Evolutionary conservation across 148 eudicot genomes (phyloP), one percentile per base, ranked within the genome.

Genomic region (Nyssa sinensis): DNA sequence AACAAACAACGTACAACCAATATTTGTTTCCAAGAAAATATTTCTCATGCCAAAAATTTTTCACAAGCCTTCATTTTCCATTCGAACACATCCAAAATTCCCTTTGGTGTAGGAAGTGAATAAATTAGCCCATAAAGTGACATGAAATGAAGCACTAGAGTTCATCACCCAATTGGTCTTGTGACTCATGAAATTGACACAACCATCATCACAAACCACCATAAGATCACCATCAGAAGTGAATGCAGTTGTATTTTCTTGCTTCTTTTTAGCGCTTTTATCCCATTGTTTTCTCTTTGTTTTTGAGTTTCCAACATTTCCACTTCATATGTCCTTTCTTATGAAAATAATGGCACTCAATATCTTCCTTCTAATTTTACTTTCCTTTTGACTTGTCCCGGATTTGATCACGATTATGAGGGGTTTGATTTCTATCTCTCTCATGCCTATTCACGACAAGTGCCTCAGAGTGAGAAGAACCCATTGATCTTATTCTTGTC

Each of bases 11-110:
- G 16, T 41, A 1, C 76, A 64, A 25, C 74, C 25, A 17, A 41
- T 63, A 39, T 19, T n/a, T 10, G 32, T 63, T 7, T 16, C 33
- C 32, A 74, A n/a, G 29, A 29, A 9, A 21, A 49, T 10, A 23
- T 51, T 21, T 13, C 66, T 41, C n/a, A 67, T 67, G 37, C 78
- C 63, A 27, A 75, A 51, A 7, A 55, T 75, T 16, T 66, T 75
- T 7, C 53, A 31, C 14, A 14, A n/a, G 0, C 35, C 58, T 24
- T 67, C 31, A 30, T 66, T 74, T 51, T 39, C 64, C 31, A 66
- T 66, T 16, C 28, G 34, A 4, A 74, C 64, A 32, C 6, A 32
- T 1, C 71, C 71, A 68, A 44, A 30, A n/a, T 68, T 10, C 9
- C 59, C 34, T 1, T 11, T 16, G 6, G 27, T 65, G 69, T 33